Evolutionary conservation across 352 stramenopile genomes (phyloP).

Genomic region (Poterioochromonas sp.): DNA sequence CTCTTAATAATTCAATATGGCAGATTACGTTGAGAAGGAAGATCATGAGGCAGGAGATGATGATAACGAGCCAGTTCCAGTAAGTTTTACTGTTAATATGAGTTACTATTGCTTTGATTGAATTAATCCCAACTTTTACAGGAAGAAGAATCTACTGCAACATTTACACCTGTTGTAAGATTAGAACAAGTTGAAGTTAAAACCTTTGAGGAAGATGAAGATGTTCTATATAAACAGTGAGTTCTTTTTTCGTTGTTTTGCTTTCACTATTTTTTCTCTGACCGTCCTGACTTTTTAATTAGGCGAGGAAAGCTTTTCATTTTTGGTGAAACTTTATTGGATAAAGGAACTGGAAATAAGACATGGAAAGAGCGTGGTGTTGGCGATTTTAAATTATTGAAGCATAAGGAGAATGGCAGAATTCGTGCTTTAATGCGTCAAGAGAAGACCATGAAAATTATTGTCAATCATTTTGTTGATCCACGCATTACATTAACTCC

Average conservation of each 20-base stretch:
- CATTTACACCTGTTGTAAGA: constrained; percentile 56
- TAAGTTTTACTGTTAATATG: background rate
- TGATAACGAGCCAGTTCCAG: background rate
- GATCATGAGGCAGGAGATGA: background rate
- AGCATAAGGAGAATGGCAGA: constrained; percentile 77
- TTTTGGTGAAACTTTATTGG: constrained; percentile 89
- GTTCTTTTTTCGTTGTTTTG: background rate
- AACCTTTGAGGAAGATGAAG: constrained; percentile 92
- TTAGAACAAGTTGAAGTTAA: constrained; percentile 88
- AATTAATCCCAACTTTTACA: background rate
- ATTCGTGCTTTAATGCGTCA: constrained; percentile 93
- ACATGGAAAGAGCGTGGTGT: constrained; percentile 92
- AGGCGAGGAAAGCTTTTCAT: constrained; percentile 89
- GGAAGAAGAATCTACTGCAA: constrained; percentile 47
- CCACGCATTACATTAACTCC: constrained; percentile 85
- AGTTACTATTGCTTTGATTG: background rate
- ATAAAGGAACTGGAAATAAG: constrained; percentile 95
- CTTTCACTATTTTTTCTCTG: constrained; percentile 25
- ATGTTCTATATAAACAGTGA: constrained; percentile 79
- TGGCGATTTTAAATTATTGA: constrained; percentile 89
- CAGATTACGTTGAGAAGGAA: background rate
- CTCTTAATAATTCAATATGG: too few relatives aligned
- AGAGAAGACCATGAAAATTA: constrained; percentile 98
- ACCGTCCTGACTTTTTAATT: constrained; percentile 48
- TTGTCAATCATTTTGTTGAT: constrained; percentile 93